These are phyloP conservation scores for Piper longum DNA, from an alignment of 164 flowering plant genomes.

Conservation along the genomic window DNA sequence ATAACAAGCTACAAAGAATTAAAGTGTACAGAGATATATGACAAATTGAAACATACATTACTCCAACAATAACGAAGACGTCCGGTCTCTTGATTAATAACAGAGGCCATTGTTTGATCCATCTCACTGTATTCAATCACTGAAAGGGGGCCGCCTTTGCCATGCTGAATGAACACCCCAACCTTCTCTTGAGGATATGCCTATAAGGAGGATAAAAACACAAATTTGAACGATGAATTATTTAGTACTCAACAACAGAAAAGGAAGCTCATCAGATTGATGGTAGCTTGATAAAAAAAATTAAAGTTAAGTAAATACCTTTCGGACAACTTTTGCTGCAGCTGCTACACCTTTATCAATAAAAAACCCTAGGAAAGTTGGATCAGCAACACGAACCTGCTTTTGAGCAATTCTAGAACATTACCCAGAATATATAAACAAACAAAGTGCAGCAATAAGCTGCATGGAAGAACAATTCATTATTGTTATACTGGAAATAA, in stretches of 20 bases:
- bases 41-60: slow-evolving; percentile 37
- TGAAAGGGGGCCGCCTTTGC: slow-evolving; percentile 87
- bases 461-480: neutral
- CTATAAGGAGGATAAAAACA: slow-evolving; percentile 21
- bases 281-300: neutral
- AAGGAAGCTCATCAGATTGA: neutral
- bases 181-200: slow-evolving; percentile 97
- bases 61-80: slow-evolving; percentile 99
- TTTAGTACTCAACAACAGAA: neutral
- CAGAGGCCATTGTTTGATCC: slow-evolving; percentile 64
- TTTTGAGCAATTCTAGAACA: slow-evolving; percentile 8
- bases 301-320: slow-evolving; percentile 33
- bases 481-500: neutral
- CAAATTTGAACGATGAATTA: neutral
- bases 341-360: slow-evolving; percentile 82
- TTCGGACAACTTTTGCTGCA: slow-evolving; percentile 99
- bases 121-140: slow-evolving; percentile 95
- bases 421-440: neutral
- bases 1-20: no score
- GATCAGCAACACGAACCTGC: slow-evolving; percentile 98
- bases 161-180: slow-evolving; percentile 89
- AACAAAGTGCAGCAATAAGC: neutral
- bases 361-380: slow-evolving; percentile 89
- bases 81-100: slow-evolving; percentile 80
- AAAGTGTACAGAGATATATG: neutral